Percentiles rank a stretch among this genome's conserved stretches.
Evolutionary conservation across 257 asterid species (phyloP).

Genomic region (Solanum raphanifolium): DNA sequence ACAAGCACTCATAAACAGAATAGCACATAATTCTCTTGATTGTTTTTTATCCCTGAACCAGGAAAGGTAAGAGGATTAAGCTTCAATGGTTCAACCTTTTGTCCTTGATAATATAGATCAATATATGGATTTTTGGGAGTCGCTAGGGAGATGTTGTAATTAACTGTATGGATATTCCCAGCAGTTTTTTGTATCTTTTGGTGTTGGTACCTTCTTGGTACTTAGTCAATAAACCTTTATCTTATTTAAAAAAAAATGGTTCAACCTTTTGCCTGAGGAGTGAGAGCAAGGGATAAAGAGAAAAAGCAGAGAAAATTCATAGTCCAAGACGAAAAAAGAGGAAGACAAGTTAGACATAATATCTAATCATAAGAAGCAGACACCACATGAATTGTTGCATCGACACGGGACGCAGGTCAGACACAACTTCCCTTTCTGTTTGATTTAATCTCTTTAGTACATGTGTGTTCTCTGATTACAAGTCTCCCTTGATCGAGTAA

Average conservation of each 20-base stretch:
- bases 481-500: background rate
- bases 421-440: background rate
- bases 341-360: background rate
- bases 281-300: background rate
- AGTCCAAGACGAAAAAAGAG: background rate
- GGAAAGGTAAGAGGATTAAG: background rate
- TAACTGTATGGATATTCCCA: background rate
- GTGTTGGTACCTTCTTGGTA: background rate
- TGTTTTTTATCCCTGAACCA: background rate
- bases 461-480: background rate
- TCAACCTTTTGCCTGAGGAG: background rate
- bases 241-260: background rate
- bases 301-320: background rate
- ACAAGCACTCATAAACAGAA: constrained; percentile 5
- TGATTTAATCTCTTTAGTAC: background rate
- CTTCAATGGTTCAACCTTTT: background rate
- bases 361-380: background rate
- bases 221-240: background rate
- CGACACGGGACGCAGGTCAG: background rate
- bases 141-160: background rate
- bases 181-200: background rate
- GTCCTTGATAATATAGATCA: background rate
- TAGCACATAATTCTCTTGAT: background rate
- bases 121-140: background rate
- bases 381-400: background rate